A percentile compares a stretch with the other conserved stretches of the same genome.
These are phyloP conservation scores for Cryptococcus jaspeensis DNA, from an alignment of 1,284 basidiomycete species.

Conservation along the genomic window DNA sequence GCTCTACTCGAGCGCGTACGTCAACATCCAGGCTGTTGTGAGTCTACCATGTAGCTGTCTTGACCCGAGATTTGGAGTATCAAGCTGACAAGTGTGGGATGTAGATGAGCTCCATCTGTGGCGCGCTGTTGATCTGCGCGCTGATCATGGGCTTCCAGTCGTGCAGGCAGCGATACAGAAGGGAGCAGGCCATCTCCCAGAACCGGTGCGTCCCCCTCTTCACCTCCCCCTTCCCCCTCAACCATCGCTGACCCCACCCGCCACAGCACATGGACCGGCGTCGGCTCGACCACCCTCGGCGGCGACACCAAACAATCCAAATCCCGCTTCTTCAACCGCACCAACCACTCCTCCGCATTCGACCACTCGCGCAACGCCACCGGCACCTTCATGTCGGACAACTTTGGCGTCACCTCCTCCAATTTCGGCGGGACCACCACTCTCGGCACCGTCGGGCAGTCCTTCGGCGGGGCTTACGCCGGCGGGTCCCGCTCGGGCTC, in stretches of 20 bases:
- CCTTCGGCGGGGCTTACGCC: background rate
- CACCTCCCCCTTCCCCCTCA: background rate
- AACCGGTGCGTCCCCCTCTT: conserved; percentile 17
- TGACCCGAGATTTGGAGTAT: too few relatives aligned
- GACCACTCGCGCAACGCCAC: conserved; percentile 7
- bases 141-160: conserved; percentile 27
- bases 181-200: conserved; percentile 22
- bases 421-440: conserved; percentile 18
- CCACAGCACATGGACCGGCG: conserved; percentile 30
- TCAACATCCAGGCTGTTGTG: conserved; percentile 32
- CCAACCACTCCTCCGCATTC: conserved; percentile 7
- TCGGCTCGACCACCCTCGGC: conserved; percentile 16
- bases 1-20: conserved; percentile 14
- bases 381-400: conserved; percentile 17
- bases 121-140: conserved; percentile 23
- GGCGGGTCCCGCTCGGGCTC: background rate
- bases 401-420: conserved; percentile 16
- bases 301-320: conserved; percentile 9
- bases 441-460: background rate
- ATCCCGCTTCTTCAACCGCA: conserved; percentile 10
- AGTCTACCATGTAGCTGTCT: too few relatives aligned
- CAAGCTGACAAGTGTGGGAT: background rate
- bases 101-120: conserved; percentile 26
- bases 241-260: background rate
- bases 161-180: conserved; percentile 22